These are phyloP conservation scores for Parastagonospora avenae DNA, from an alignment of 2,329 filamentous ascomycete genomes.

Conservation along the genomic window DNA sequence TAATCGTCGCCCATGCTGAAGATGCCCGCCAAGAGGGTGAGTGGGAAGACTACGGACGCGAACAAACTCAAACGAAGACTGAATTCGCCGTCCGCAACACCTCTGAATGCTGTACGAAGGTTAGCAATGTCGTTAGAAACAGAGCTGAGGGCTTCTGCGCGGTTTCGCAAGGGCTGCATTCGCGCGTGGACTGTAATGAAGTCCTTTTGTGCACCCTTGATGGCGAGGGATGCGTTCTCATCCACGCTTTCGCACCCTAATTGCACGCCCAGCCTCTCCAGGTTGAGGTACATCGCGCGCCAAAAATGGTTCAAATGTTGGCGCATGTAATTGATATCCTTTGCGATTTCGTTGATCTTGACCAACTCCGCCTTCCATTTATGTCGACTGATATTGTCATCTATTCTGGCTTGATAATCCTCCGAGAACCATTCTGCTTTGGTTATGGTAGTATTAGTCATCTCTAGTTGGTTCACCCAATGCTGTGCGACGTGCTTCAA, in stretches of 20 bases:
- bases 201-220: constrained; percentile 23
- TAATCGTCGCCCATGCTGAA: constrained; percentile 15
- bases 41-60: background rate
- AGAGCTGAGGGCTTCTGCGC: constrained; percentile 18
- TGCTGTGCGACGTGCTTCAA: constrained; percentile 3
- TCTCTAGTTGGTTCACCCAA: constrained; percentile 7
- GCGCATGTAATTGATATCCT: constrained; percentile 24
- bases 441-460: constrained; percentile 3
- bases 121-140: constrained; percentile 22
- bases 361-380: constrained; percentile 22
- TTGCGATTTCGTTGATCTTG: constrained; percentile 12
- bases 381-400: constrained; percentile 6
- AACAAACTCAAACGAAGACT: constrained; percentile 6
- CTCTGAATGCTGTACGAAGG: constrained; percentile 20
- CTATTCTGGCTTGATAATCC: constrained; percentile 19
- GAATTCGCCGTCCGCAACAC: constrained; percentile 23
- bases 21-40: constrained; percentile 19
- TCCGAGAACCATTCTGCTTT: constrained; percentile 20
- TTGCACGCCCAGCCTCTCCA: constrained; percentile 19
- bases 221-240: constrained; percentile 1
- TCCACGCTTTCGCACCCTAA: constrained; percentile 1
- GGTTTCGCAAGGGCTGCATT: constrained; percentile 16
- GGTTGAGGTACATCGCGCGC: constrained; percentile 19
- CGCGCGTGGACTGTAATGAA: constrained; percentile 19
- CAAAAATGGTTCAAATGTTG: constrained; percentile 22